These are phyloP conservation scores for Suhomyces vadensis DNA, from an alignment of 805 yeast species.

Conservation along the genomic window DNA sequence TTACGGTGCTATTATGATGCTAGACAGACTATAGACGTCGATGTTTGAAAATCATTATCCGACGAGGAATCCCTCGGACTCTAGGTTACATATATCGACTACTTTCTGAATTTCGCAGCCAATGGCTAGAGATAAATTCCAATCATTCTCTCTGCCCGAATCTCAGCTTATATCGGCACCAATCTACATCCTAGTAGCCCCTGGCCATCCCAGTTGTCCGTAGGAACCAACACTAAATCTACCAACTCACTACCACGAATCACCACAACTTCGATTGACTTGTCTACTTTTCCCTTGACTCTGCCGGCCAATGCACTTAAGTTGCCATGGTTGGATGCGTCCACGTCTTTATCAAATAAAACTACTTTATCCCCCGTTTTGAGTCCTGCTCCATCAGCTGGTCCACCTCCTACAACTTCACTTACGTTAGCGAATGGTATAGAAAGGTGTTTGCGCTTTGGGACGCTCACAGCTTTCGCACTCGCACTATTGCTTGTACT, in stretches of 20 bases:
- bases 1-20: too few species aligned
- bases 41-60: too few species aligned
- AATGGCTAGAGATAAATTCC: too few species aligned
- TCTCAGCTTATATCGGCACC: constrained; percentile 39
- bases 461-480: neutral
- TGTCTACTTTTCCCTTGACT: constrained; percentile 41
- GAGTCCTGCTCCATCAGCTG: constrained; percentile 58
- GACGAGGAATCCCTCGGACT: too few species aligned
- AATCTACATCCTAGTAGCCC: constrained; percentile 72
- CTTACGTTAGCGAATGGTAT: constrained; percentile 57
- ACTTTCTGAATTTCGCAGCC: too few species aligned
- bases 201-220: constrained; percentile 58
- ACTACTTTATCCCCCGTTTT: constrained; percentile 54
- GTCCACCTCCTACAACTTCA: constrained; percentile 53
- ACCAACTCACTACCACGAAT: constrained; percentile 29
- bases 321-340: constrained; percentile 56
- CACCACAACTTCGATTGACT: constrained; percentile 27
- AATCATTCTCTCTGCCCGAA: constrained; percentile 8
- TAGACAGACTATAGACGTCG: too few species aligned
- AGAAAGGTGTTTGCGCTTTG: neutral
- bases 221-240: constrained; percentile 41
- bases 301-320: constrained; percentile 45
- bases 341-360: constrained; percentile 50
- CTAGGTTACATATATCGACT: too few species aligned
- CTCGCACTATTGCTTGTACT: neutral